phyloP scores from a whole-genome alignment of 306 rosid species.

The Prunus davidiana region DNA sequence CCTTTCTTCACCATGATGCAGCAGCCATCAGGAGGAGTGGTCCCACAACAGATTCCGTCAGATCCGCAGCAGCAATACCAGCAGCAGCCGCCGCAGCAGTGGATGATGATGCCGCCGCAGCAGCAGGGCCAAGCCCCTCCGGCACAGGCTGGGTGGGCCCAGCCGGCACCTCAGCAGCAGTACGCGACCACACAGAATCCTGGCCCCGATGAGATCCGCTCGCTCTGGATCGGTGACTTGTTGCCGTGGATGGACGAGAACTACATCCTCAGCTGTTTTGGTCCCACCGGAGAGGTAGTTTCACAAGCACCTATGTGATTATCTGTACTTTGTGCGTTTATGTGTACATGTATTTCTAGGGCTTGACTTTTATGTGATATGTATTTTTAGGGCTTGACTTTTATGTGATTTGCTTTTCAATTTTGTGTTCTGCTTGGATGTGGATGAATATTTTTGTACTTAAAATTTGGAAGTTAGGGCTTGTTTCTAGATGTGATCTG shows the following conservation, averaged over 20 bases:
- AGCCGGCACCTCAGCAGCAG: conserved; percentile 40
- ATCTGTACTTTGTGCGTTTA: neutral
- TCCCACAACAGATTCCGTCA: conserved; percentile 18
- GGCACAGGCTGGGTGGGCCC: conserved; percentile 33
- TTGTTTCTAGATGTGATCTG: neutral
- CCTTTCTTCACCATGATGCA: conserved; percentile 34
- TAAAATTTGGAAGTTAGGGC: neutral
- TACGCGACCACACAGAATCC: conserved; percentile 12
- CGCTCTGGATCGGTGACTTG: conserved; percentile 74
- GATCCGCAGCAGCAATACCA: conserved; percentile 33
- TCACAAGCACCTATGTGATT: too few species aligned
- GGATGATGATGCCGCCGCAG: conserved; percentile 44
- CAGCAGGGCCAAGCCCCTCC: conserved; percentile 16
- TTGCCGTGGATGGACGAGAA: conserved; percentile 68
- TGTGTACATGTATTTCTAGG: neutral
- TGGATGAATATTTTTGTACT: neutral
- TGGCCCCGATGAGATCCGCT: conserved; percentile 46
- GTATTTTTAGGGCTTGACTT: neutral
- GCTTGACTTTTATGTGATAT: neutral
- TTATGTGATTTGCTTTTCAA: neutral
- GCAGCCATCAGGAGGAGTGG: conserved; percentile 34
- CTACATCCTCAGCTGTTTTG: conserved; percentile 43
- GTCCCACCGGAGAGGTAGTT: conserved; percentile 51
- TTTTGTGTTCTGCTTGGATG: neutral
- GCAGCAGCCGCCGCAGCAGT: conserved; percentile 35